Evolutionary conservation across 2,329 filamentous ascomycete species (phyloP).

Genomic region (Cladorrhinum sp.): DNA sequence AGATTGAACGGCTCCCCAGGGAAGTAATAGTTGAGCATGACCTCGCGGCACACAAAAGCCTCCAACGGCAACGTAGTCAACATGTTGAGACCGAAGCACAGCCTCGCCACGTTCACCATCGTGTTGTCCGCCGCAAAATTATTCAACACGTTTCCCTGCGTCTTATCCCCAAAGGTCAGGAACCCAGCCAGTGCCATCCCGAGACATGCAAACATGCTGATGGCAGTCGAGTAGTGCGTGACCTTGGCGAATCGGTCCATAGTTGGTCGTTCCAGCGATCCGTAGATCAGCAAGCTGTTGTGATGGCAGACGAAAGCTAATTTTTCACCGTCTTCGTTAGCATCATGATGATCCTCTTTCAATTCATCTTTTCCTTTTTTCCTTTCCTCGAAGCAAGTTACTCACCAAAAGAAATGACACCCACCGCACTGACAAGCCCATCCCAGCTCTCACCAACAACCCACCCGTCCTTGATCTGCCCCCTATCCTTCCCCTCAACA

Average conservation of each 20-base stretch:
- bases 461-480: constrained; percentile 64
- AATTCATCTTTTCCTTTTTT: no score
- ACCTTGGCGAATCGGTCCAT: constrained; percentile 92
- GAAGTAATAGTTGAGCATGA: constrained; percentile 84
- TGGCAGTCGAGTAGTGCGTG: constrained; percentile 86
- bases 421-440: constrained; percentile 92
- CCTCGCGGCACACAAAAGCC: constrained; percentile 95
- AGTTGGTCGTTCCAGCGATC: constrained; percentile 87
- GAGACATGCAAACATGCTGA: constrained; percentile 90
- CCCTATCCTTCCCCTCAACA: constrained; percentile 68
- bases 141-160: constrained; percentile 93
- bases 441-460: constrained; percentile 61
- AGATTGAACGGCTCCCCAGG: constrained; percentile 72
- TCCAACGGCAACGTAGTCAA: constrained; percentile 93
- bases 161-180: constrained; percentile 87
- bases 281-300: constrained; percentile 96
- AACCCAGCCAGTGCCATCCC: constrained; percentile 86
- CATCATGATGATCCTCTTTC: no score
- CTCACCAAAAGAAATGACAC: constrained; percentile 92
- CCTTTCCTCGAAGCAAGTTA: no score
- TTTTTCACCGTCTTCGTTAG: neutral
- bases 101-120: constrained; percentile 89
- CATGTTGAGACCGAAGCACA: constrained; percentile 99
- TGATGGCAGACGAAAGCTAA: constrained; percentile 73
- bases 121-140: constrained; percentile 90